phyloP scores from a whole-genome alignment of 352 stramenopile genomes.

The Pythium utonaiense region DNA sequence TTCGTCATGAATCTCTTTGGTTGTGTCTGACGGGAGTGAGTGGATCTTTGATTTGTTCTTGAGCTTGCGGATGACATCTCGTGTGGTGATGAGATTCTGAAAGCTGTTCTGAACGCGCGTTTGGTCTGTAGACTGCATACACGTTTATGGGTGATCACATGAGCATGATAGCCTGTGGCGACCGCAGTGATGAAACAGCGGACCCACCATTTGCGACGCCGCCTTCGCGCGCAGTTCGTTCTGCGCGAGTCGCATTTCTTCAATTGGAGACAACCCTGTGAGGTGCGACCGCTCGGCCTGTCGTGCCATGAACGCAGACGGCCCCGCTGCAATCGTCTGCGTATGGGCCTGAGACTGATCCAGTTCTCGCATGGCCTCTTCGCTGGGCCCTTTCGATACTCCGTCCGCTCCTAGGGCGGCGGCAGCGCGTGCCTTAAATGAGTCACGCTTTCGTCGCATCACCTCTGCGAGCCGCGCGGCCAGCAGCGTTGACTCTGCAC shows the following conservation, averaged over 20 bases:
- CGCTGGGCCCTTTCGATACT: not conserved
- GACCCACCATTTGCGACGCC: slow-evolving; percentile 43
- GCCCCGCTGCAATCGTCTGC: not conserved
- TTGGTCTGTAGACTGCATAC: slow-evolving; percentile 27
- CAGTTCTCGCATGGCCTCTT: not conserved
- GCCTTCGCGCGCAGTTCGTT: slow-evolving; percentile 75
- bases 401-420: not conserved
- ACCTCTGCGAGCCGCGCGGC: not conserved
- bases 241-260: slow-evolving; percentile 80
- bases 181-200: no score
- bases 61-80: slow-evolving; percentile 52
- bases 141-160: no score
- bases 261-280: slow-evolving; percentile 75
- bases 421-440: not conserved
- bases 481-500: not conserved
- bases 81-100: slow-evolving; percentile 53
- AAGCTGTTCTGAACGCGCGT: slow-evolving; percentile 39
- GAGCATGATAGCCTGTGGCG: no score
- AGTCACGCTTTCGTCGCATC: not conserved
- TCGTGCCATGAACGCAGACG: slow-evolving; percentile 72
- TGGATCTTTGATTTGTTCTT: slow-evolving; percentile 54
- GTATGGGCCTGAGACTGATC: slow-evolving; percentile 3
- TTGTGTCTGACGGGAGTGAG: slow-evolving; percentile 29
- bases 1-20: slow-evolving; percentile 25
- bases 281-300: slow-evolving; percentile 68